A percentile compares a stretch with the other conserved stretches of the same genome.
phyloP scores from a whole-genome alignment of 352 stramenopile species.

The Phytopythium aichiense region DNA sequence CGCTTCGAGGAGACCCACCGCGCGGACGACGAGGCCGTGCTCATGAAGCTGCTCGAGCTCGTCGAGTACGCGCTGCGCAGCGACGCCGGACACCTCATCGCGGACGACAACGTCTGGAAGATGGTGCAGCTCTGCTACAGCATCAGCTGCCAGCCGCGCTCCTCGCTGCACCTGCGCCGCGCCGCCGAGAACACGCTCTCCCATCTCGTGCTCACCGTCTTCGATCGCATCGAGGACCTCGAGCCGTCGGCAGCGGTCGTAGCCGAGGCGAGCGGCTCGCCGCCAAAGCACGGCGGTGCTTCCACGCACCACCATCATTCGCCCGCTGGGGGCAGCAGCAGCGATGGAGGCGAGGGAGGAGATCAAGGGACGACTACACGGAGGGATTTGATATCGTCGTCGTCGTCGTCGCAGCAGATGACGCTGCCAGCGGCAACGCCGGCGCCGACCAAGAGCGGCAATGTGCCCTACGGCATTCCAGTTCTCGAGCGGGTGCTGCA shows the following conservation, averaged over 20 bases:
- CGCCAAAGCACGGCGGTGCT: background rate
- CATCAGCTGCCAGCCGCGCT: slow-evolving; percentile 89
- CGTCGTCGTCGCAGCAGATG: background rate
- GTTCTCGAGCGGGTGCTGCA: slow-evolving; percentile 92
- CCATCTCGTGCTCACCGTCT: slow-evolving; percentile 96
- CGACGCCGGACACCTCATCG: slow-evolving; percentile 88
- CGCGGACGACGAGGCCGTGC: slow-evolving; percentile 89
- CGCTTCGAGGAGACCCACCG: slow-evolving; percentile 95
- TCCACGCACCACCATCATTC: background rate
- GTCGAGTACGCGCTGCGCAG: slow-evolving; percentile 94
- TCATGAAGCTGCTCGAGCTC: slow-evolving; percentile 96
- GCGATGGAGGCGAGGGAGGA: background rate
- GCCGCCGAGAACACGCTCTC: slow-evolving; percentile 95
- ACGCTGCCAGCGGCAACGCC: background rate
- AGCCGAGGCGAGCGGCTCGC: background rate
- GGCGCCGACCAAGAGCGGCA: slow-evolving; percentile 3
- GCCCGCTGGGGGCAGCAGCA: background rate
- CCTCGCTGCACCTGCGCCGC: slow-evolving; percentile 89
- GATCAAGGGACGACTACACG: background rate
- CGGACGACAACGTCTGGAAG: slow-evolving; percentile 91
- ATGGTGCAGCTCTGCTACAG: slow-evolving; percentile 97
- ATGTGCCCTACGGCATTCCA: slow-evolving; percentile 75
- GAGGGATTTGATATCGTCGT: background rate
- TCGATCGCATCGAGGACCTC: slow-evolving; percentile 87
- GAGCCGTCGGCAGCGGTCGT: slow-evolving; percentile 21